phyloP scores from a whole-genome alignment of 805 yeast genomes.

The Lipomyces orientalis region DNA sequence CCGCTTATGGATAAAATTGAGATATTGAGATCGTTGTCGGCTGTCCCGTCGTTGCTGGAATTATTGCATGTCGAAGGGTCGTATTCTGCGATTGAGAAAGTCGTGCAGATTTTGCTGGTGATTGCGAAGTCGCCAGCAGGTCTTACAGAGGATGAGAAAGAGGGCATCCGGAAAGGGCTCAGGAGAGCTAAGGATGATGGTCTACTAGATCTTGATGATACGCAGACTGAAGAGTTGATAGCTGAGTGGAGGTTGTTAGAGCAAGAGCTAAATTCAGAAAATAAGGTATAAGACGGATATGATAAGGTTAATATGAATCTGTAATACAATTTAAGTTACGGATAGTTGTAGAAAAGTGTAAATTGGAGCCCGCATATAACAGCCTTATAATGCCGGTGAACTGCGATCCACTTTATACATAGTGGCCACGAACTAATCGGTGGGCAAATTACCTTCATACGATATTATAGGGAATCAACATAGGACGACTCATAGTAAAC shows the following conservation, averaged over 20 bases:
- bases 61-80: constrained; percentile 29
- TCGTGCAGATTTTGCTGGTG: constrained; percentile 28
- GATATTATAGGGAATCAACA: neutral
- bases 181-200: constrained; percentile 33
- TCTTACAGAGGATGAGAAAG: constrained; percentile 31
- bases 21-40: constrained; percentile 24
- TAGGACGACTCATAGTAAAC: neutral
- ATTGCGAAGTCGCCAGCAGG: constrained; percentile 32
- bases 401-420: too few species aligned
- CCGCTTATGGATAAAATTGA: constrained; percentile 31
- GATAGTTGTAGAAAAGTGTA: neutral
- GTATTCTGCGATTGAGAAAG: constrained; percentile 30
- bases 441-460: neutral
- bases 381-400: too few species aligned
- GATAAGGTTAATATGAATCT: neutral
- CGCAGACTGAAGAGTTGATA: constrained; percentile 14
- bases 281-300: neutral
- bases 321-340: neutral
- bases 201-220: constrained; percentile 25
- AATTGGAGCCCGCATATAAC: neutral
- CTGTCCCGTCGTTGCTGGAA: constrained; percentile 28
- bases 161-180: constrained; percentile 24
- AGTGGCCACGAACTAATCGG: neutral
- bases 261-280: constrained; percentile 12
- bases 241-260: constrained; percentile 35